These are phyloP conservation scores for Pestalotiopsis sp. DNA, from an alignment of 2,329 filamentous ascomycete species.

Conservation along the genomic window DNA sequence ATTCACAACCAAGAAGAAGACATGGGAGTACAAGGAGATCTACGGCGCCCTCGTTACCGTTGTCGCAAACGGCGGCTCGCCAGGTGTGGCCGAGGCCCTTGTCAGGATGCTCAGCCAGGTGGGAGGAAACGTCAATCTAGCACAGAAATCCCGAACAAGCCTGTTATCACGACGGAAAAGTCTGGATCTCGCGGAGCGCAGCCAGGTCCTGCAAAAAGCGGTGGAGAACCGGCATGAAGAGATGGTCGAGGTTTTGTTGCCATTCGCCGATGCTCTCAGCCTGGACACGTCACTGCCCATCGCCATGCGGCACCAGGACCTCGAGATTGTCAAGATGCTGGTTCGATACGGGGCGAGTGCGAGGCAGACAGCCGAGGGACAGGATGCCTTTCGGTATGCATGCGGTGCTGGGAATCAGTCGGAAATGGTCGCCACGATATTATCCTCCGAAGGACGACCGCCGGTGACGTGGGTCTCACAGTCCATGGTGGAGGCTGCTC, in stretches of 20 bases:
- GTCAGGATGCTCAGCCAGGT: constrained; percentile 50
- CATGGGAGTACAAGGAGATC: constrained; percentile 55
- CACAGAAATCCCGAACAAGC: constrained; percentile 49
- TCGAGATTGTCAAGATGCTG: constrained; percentile 47
- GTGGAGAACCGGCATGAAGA: constrained; percentile 52
- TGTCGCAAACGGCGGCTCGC: constrained; percentile 50
- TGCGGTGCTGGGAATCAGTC: constrained; percentile 49
- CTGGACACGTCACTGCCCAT: constrained; percentile 52
- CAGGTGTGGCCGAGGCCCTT: constrained; percentile 59
- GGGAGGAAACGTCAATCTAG: constrained; percentile 54
- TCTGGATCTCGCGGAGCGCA: constrained; percentile 51
- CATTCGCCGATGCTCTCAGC: constrained; percentile 52
- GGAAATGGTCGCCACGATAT: constrained; percentile 48
- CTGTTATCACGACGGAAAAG: constrained; percentile 53
- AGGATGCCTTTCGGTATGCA: constrained; percentile 55
- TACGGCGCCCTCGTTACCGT: constrained; percentile 54
- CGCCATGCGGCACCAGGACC: constrained; percentile 48
- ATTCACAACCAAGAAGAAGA: constrained; percentile 51
- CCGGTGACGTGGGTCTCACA: constrained; percentile 46
- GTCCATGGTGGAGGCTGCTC: constrained; percentile 53
- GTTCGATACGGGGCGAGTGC: constrained; percentile 54
- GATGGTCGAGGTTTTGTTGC: constrained; percentile 56
- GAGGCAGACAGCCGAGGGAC: constrained; percentile 49
- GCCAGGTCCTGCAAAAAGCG: constrained; percentile 53
- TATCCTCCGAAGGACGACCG: constrained; percentile 53